Evolutionary conservation across 805 yeast genomes (phyloP), one percentile per base, ranked within the genome.

Genomic region (Aciculoconidium aculeatum): DNA sequence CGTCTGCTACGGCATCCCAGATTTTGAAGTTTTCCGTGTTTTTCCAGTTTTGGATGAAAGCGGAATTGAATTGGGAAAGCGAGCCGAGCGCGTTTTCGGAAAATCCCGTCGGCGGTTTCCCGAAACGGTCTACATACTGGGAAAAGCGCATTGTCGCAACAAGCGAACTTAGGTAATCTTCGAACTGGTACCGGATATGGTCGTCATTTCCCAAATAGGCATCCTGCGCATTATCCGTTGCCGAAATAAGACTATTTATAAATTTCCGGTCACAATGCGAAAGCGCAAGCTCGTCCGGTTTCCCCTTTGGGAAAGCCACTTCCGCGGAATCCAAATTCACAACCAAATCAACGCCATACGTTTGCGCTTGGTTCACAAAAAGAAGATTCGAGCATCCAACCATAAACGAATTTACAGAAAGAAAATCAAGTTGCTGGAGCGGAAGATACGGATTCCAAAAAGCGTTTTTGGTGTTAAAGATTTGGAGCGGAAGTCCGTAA

Each of bases 361-460:
- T 47, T 34, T 75, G 75, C 40, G 57, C 57, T 38, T 78, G 85
- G 44, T 78, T 80, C 25, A 82, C 58, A 23, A 92, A 62, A 21
- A 92, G 61, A 22, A 88, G 77, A 56, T 92, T 92, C 4, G 96
- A 87, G 23, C 94, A 79, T 1, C 98, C 98, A 27, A 85, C 71
- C 48, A 84, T 59, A 41, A 75, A 92, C 49, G 77, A 76, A 19
- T 68, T 60, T 12, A 70, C 67, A 17, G 62, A 65, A 30, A 92
- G 62, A 42, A 82, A 87, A 30, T 81, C 82, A 32, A 90, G 61
- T 49, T 90, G 97, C 53, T 90, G 98, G 32, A 92, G 61, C 0
- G 97, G 94, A n/a, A 88, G 68, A 56, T 90, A 92, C 2, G 98
- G 97, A 42, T 81, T 80, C 67, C 94, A 88, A 36, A 90, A 68